These are phyloP conservation scores for Phytophthora boehmeriae DNA, from an alignment of 352 stramenopile species.

Conservation along the genomic window DNA sequence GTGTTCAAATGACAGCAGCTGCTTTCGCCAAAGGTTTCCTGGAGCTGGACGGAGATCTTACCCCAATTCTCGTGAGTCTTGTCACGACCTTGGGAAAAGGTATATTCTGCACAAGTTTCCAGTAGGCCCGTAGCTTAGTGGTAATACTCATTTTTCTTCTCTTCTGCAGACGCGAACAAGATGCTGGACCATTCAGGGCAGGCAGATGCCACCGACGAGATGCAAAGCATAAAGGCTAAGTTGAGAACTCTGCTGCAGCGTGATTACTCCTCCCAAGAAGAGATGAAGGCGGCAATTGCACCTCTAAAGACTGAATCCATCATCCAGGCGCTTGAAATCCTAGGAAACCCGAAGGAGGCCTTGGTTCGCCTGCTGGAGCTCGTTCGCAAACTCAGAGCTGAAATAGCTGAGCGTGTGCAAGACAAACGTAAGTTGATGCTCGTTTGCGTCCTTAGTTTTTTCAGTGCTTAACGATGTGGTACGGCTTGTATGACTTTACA, in stretches of 20 bases:
- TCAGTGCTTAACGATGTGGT: not conserved
- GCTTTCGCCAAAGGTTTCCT: conserved; percentile 99
- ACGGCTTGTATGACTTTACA: not conserved
- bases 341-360: conserved; percentile 86
- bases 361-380: conserved; percentile 75
- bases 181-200: conserved; percentile 99
- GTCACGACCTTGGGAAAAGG: conserved; percentile 87
- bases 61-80: conserved; percentile 98
- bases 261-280: conserved; percentile 71
- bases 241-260: conserved; percentile 92
- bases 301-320: conserved; percentile 83
- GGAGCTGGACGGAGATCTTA: conserved; percentile 98
- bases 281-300: conserved; percentile 67
- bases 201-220: conserved; percentile 95
- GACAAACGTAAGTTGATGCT: conserved; percentile 57
- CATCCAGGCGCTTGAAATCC: conserved; percentile 68
- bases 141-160: not conserved
- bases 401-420: conserved; percentile 75
- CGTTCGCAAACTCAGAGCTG: conserved; percentile 73
- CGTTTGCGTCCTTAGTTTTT: not conserved
- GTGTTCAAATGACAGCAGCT: conserved; percentile 99
- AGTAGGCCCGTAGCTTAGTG: too few species aligned
- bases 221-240: conserved; percentile 80
- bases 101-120: conserved; percentile 32
- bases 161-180: conserved; percentile 83